These are phyloP conservation scores for Hypoxylon sp. DNA, from an alignment of 2,329 filamentous ascomycete species.

Conservation along the genomic window DNA sequence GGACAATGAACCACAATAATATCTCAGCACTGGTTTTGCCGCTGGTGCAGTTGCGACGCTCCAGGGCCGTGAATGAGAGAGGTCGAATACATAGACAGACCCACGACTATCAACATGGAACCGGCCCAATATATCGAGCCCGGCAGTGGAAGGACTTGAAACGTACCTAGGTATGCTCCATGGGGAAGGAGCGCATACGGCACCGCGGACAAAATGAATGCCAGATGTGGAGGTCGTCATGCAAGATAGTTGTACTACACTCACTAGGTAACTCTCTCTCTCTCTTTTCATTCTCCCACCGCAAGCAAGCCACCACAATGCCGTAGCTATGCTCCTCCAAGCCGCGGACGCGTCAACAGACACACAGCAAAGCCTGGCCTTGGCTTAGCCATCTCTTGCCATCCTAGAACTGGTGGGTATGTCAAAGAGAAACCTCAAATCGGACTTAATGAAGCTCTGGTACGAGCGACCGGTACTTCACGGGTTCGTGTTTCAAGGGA, in stretches of 20 bases:
- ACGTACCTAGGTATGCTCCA: constrained; percentile 43
- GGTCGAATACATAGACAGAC: constrained; percentile 16
- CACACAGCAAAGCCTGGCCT: constrained; percentile 32
- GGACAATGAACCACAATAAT: constrained; percentile 22
- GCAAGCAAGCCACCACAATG: constrained; percentile 22
- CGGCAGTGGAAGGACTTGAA: constrained; percentile 41
- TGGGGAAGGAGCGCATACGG: constrained; percentile 40
- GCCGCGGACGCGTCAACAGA: constrained; percentile 35
- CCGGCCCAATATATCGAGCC: constrained; percentile 33
- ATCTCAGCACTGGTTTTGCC: constrained; percentile 17
- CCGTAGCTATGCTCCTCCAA: constrained; percentile 7
- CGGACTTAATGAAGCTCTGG: constrained; percentile 4
- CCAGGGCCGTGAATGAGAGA: constrained; percentile 19
- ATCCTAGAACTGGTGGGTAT: neutral
- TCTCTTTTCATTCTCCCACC: no score
- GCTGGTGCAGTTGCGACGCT: constrained; percentile 31
- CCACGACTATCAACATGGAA: constrained; percentile 35
- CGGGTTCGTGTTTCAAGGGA: constrained; percentile 32
- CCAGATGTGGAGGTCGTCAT: constrained; percentile 37
- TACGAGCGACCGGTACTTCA: constrained; percentile 23
- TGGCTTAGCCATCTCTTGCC: constrained; percentile 20
- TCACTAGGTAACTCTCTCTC: constrained; percentile 27
- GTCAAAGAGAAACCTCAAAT: constrained; percentile 18
- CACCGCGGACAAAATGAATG: constrained; percentile 28
- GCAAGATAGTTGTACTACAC: constrained; percentile 35